A percentile compares a stretch with the other conserved stretches of the same genome.
These are phyloP conservation scores for Diaporthe batatas DNA, from an alignment of 2,329 filamentous ascomycete species.

Conservation along the genomic window DNA sequence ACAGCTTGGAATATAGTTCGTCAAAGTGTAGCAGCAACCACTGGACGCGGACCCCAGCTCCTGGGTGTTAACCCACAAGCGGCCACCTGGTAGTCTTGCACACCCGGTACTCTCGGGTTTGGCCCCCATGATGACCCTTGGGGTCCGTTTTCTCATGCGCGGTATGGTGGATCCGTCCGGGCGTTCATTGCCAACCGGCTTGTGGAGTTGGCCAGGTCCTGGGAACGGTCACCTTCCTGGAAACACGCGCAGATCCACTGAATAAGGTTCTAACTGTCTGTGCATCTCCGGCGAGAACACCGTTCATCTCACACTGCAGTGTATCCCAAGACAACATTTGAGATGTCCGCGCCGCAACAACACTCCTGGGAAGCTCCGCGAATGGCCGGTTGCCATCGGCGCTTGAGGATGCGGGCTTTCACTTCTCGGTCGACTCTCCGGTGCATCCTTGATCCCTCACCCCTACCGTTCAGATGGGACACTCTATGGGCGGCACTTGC, in stretches of 20 bases:
- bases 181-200: conserved; percentile 11
- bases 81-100: neutral
- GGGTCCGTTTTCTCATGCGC: neutral
- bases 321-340: neutral
- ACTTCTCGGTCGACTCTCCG: conserved; percentile 20
- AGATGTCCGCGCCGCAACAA: neutral
- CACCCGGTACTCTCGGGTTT: neutral
- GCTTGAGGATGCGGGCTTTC: neutral
- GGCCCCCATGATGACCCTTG: neutral
- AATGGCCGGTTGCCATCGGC: neutral
- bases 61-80: neutral
- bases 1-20: conserved; percentile 25
- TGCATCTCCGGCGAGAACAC: conserved; percentile 27
- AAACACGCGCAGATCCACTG: conserved; percentile 16
- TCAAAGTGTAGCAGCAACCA: conserved; percentile 7
- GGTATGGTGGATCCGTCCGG: neutral
- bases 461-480: conserved; percentile 27
- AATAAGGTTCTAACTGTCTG: conserved; percentile 15
- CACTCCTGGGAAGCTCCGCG: neutral
- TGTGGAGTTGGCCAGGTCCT: neutral
- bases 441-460: neutral
- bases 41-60: neutral
- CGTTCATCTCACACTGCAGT: neutral
- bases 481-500: neutral
- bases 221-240: conserved; percentile 2